Percentiles rank a stretch among this genome's conserved stretches.
Evolutionary conservation across 163 green algal genomes (phyloP).

Genomic region (Scenedesmus sp.): DNA sequence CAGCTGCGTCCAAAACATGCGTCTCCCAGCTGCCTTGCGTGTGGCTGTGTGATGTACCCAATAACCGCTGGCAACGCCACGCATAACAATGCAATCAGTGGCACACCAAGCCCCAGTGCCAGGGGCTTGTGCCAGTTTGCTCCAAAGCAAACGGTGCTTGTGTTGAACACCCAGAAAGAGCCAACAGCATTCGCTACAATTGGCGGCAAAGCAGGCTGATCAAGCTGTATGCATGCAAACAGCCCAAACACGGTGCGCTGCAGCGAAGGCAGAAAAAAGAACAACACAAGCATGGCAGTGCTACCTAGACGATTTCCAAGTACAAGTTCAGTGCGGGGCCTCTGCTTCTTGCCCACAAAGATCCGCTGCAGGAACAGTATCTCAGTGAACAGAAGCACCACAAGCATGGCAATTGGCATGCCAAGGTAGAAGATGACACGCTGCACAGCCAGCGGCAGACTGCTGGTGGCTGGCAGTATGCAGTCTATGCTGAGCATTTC

Average conservation of each 20-base stretch:
- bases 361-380: not conserved
- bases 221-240: constrained; percentile 28
- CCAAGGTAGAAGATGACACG: constrained; percentile 15
- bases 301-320: not conserved
- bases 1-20: not conserved
- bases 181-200: constrained; percentile 13
- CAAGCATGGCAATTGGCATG: constrained; percentile 6
- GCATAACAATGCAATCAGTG: not conserved
- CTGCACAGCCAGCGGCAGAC: not conserved
- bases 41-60: not conserved
- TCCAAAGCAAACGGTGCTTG: not conserved
- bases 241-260: constrained; percentile 1
- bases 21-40: not conserved
- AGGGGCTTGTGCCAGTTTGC: not conserved
- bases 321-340: not conserved
- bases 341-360: not conserved
- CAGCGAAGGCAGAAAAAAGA: constrained; percentile 26
- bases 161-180: constrained; percentile 26
- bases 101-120: constrained; percentile 14
- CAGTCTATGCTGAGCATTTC: constrained; percentile 3
- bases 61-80: not conserved
- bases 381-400: not conserved
- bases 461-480: not conserved
- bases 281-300: constrained; percentile 7
- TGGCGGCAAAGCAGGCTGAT: not conserved